A percentile compares a stretch with the other conserved stretches of the same genome.
phyloP scores from a whole-genome alignment of 2,329 filamentous ascomycete genomes.

The Cladosporium sp. region DNA sequence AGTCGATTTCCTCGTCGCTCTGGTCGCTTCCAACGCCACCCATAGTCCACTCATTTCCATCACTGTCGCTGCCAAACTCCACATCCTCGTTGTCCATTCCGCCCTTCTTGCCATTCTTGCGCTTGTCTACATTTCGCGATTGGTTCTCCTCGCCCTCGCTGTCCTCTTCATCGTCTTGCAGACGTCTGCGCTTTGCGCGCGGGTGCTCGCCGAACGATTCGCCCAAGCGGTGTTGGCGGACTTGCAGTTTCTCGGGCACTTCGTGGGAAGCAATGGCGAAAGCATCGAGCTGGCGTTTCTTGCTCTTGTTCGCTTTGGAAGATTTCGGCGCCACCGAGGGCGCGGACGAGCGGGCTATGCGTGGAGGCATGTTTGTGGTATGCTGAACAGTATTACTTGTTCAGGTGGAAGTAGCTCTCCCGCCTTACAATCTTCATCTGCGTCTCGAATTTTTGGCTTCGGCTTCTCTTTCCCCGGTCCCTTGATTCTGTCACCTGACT shows the following conservation, averaged over 20 bases:
- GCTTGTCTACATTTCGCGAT: conserved; percentile 28
- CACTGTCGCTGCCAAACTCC: conserved; percentile 78
- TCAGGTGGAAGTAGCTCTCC: neutral
- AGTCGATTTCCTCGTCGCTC: conserved; percentile 69
- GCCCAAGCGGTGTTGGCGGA: conserved; percentile 60
- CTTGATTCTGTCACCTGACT: conserved; percentile 4
- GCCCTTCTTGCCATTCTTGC: conserved; percentile 36
- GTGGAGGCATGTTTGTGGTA: conserved; percentile 42
- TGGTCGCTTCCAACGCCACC: conserved; percentile 65
- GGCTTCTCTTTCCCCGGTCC: neutral
- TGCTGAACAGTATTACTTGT: neutral
- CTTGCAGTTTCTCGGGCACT: conserved; percentile 53
- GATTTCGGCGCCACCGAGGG: conserved; percentile 36
- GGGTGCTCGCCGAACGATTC: conserved; percentile 45
- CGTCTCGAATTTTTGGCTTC: conserved; percentile 14
- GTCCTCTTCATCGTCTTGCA: conserved; percentile 50
- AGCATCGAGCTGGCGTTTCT: conserved; percentile 61
- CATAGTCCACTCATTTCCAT: conserved; percentile 81
- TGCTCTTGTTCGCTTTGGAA: conserved; percentile 45
- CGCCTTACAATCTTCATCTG: neutral
- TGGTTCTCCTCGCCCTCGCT: conserved; percentile 50
- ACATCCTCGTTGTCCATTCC: conserved; percentile 46
- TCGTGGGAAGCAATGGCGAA: conserved; percentile 64
- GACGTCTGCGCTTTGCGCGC: conserved; percentile 44
- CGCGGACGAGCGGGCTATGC: conserved; percentile 43